phyloP scores from a whole-genome alignment of 108 stramenopile genomes.

The Fragilaria crotonensis region DNA sequence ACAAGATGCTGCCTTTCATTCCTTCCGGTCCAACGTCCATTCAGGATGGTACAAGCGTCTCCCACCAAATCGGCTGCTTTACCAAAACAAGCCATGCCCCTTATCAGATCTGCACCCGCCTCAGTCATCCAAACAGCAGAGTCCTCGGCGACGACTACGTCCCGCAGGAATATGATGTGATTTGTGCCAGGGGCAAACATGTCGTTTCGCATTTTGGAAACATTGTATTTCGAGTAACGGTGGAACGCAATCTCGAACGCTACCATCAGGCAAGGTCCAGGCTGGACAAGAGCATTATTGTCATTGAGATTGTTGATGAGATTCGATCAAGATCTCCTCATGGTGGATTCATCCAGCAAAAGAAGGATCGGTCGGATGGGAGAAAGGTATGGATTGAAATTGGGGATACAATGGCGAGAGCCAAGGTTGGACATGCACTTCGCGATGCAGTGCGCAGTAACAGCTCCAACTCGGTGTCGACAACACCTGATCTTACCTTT shows the following conservation, averaged over 20 bases:
- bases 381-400: slow-evolving; percentile 25
- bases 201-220: slow-evolving; percentile 27
- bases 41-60: too few species aligned
- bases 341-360: slow-evolving; percentile 18
- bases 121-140: too few species aligned
- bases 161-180: too few species aligned
- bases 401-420: slow-evolving; percentile 6
- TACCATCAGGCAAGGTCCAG: slow-evolving; percentile 12
- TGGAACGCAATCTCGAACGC: slow-evolving; percentile 10
- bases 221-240: slow-evolving; percentile 14
- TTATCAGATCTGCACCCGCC: too few species aligned
- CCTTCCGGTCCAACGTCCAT: too few species aligned
- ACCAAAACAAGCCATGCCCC: too few species aligned
- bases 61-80: too few species aligned
- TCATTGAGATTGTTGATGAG: slow-evolving; percentile 17
- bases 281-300: slow-evolving; percentile 13
- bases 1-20: too few species aligned
- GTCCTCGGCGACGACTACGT: too few species aligned
- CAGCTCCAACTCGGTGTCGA: too few species aligned
- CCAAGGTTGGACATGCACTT: slow-evolving; percentile 35
- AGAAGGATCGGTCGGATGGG: slow-evolving; percentile 5
- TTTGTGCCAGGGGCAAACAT: slow-evolving; percentile 38
- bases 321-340: neutral
- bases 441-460: slow-evolving; percentile 18
- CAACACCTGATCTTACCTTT: too few species aligned